Conservation (phyloP, 371 early-diverging fungal species). For the Gilbertella persicaria region DNA sequence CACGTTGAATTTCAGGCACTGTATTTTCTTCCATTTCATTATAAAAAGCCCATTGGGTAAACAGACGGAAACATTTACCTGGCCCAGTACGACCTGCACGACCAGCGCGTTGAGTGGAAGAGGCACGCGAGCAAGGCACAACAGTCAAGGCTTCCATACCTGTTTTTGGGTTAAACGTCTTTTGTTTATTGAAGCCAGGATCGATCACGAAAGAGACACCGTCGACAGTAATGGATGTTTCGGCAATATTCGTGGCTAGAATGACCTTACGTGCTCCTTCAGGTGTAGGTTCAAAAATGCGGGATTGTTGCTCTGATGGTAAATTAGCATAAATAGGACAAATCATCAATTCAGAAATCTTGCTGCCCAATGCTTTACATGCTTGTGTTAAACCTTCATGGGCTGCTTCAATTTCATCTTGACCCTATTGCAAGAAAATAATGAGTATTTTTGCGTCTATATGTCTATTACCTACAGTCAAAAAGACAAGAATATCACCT, state of each 20-base stretch:
- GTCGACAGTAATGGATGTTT: slow-evolving; percentile 99
- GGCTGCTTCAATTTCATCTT: slow-evolving; percentile 98
- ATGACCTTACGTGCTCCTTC: slow-evolving; percentile 96
- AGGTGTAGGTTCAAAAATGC: slow-evolving; percentile 97
- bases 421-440: slow-evolving; percentile 60
- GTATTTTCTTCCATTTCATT: slow-evolving; percentile 95
- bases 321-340: slow-evolving; percentile 96
- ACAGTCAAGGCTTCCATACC: slow-evolving; percentile 97
- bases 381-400: slow-evolving; percentile 83
- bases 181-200: slow-evolving; percentile 96
- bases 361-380: slow-evolving; percentile 82
- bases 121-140: slow-evolving; percentile 92
- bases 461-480: slow-evolving; percentile 67
- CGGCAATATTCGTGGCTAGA: slow-evolving; percentile 99
- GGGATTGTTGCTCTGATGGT: slow-evolving; percentile 90
- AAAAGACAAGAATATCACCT: slow-evolving; percentile 97
- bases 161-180: slow-evolving; percentile 90
- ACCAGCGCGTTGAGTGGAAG: slow-evolving; percentile 97
- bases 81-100: slow-evolving; percentile 97
- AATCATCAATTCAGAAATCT: slow-evolving; percentile 89
- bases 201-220: slow-evolving; percentile 84
- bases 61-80: slow-evolving; percentile 98
- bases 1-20: slow-evolving; percentile 95
- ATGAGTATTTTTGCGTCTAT: neutral
- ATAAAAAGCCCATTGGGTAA: slow-evolving; percentile 92